Evolutionary conservation across 2,329 filamentous ascomycete species (phyloP).

Genomic region (Fusarium praegraminearum): DNA sequence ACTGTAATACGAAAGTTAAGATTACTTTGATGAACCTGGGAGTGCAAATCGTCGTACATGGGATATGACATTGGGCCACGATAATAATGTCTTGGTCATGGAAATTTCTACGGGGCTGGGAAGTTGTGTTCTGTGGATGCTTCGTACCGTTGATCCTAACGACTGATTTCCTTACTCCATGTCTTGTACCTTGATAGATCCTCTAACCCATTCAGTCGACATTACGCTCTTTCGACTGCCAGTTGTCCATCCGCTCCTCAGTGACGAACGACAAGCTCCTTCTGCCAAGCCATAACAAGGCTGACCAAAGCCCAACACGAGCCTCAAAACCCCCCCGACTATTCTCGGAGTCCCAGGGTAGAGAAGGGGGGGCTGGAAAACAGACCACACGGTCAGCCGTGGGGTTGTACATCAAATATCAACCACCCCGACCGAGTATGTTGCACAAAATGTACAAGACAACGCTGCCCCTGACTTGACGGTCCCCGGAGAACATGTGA

Average conservation of each 20-base stretch:
- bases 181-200: too few relatives aligned
- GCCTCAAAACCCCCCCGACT: not conserved
- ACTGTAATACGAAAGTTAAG: not conserved
- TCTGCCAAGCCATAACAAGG: not conserved
- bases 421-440: conserved; percentile 50
- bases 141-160: too few relatives aligned
- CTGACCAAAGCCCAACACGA: not conserved
- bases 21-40: not conserved
- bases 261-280: not conserved
- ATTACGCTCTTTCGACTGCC: not conserved
- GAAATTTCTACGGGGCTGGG: not conserved
- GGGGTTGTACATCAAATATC: conserved; percentile 49
- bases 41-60: not conserved
- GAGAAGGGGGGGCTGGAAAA: not conserved
- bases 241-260: too few relatives aligned
- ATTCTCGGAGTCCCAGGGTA: conserved; percentile 35
- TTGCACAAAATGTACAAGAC: conserved; percentile 46
- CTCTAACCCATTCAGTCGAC: too few relatives aligned
- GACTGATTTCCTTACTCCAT: not conserved
- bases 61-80: not conserved
- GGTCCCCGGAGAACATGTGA: conserved; percentile 54
- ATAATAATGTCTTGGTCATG: not conserved
- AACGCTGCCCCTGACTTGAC: conserved; percentile 50
- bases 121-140: not conserved
- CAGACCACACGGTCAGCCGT: conserved; percentile 40